Conservation (phyloP, 495 filamentous ascomycete genomes). For the Daldinia loculata region DNA sequence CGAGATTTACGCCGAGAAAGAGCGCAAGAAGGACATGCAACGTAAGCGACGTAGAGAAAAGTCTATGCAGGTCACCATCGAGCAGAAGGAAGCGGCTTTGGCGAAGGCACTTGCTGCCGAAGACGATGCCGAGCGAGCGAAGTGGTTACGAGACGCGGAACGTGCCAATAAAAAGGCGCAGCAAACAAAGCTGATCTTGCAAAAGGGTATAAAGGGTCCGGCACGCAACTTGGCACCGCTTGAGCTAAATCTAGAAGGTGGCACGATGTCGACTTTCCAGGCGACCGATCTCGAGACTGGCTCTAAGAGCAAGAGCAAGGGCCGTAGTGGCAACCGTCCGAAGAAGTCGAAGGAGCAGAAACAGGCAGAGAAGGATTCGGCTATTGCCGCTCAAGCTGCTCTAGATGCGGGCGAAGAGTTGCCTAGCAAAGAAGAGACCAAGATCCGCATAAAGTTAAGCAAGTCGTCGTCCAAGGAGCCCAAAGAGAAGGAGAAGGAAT, state of each 20-base stretch:
- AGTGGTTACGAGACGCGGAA: conserved; percentile 80
- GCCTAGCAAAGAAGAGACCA: conserved; percentile 74
- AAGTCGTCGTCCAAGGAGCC: conserved; percentile 59
- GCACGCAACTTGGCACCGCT: conserved; percentile 79
- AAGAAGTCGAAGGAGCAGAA: conserved; percentile 97
- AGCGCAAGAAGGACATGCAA: conserved; percentile 99
- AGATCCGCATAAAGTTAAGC: conserved; percentile 65
- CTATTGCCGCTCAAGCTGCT: conserved; percentile 86
- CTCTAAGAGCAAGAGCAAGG: conserved; percentile 69
- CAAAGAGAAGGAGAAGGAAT: conserved; percentile 54
- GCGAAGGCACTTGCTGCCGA: conserved; percentile 75
- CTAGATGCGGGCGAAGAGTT: conserved; percentile 84
- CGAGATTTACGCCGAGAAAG: conserved; percentile 93
- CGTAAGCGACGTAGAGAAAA: conserved; percentile 96
- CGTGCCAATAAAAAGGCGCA: conserved; percentile 88
- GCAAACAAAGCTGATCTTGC: conserved; percentile 80
- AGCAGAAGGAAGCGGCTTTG: conserved; percentile 84
- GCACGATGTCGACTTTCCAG: conserved; percentile 86
- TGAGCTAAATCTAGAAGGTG: conserved; percentile 85
- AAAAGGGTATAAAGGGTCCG: conserved; percentile 82
- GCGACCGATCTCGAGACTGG: conserved; percentile 67
- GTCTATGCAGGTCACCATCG: conserved; percentile 84
- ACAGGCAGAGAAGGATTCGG: conserved; percentile 91
- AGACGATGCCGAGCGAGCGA: conserved; percentile 80
- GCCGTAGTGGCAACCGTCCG: conserved; percentile 70